These are phyloP conservation scores for Neoconidiobolus thromboides DNA, from an alignment of 371 early-diverging fungal genomes.

Conservation along the genomic window DNA sequence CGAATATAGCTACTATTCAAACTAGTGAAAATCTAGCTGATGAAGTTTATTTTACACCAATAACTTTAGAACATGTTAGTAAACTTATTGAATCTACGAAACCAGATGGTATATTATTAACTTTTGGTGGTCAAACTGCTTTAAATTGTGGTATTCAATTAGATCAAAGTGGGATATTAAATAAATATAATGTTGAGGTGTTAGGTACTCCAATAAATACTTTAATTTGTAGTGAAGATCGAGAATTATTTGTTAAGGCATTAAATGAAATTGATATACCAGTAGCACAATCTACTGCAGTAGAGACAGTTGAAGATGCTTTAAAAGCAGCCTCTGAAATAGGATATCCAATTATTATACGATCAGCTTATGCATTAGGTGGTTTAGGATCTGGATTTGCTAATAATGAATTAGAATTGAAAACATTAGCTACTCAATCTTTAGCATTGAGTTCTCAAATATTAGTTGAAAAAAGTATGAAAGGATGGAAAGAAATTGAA, in stretches of 20 bases:
- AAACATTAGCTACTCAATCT: slow-evolving; percentile 57
- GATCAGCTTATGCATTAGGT: slow-evolving; percentile 86
- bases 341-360: slow-evolving; percentile 83
- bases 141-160: slow-evolving; percentile 81
- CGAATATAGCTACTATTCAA: slow-evolving; percentile 95
- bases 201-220: slow-evolving; percentile 84
- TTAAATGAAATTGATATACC: slow-evolving; percentile 67
- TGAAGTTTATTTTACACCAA: slow-evolving; percentile 88
- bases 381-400: slow-evolving; percentile 93
- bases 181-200: slow-evolving; percentile 65
- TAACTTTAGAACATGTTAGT: slow-evolving; percentile 79
- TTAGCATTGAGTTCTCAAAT: slow-evolving; percentile 81
- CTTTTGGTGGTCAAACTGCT: slow-evolving; percentile 93
- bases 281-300: slow-evolving; percentile 65
- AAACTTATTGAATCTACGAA: slow-evolving; percentile 80
- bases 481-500: slow-evolving; percentile 96
- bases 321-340: slow-evolving; percentile 59
- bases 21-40: slow-evolving; percentile 85
- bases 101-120: slow-evolving; percentile 87
- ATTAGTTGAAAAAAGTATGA: slow-evolving; percentile 85
- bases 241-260: slow-evolving; percentile 77
- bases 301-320: slow-evolving; percentile 60
- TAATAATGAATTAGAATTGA: slow-evolving; percentile 51
- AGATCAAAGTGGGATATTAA: slow-evolving; percentile 61
- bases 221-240: slow-evolving; percentile 82